Base-by-base conservation (phyloP, 2,329 filamentous ascomycete genomes). In the Teratosphaeria epicoccoides region DNA sequence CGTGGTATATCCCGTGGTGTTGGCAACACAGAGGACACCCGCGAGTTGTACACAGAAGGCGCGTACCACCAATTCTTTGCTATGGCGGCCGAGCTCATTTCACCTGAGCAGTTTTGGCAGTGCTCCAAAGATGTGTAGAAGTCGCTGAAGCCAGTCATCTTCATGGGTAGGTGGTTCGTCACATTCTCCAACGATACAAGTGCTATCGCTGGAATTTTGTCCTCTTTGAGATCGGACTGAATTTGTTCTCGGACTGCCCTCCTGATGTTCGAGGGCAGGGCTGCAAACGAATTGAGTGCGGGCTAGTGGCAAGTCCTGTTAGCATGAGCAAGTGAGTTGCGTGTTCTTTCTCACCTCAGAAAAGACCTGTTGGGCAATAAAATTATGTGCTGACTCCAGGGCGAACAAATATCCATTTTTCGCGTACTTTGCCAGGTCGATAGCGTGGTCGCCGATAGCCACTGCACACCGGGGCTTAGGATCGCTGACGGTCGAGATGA, bases 131-230 rank as follows among this genome's bases (percentile, higher is more conserved):
- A 77, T 51, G 75, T 78, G 1, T 74, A 78, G 63, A 80, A 81
- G 62, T 82, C 81, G 44, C 71, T 77, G 59, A 81, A 84, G 29
- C 78, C 79, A 4, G 71, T 71, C 17, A 81, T 74, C 2, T 68
- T 63, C 33, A 84, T 65, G 0, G 81, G 82, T 0, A 83, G 60
- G 59, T 82, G 76, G 57, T 80, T 64, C 3, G 65, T 65, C 17
- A 76, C 73, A 26, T 69, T 61, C 37, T 65, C 55, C 14, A 80
- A 57, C 24, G 63, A 49, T 24, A 70, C 63, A 3, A 65, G 59
- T 43, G 62, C 62, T 14, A 58, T 50, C 11, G 61, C 53, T 5
- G 61, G 55, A 10, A 66, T 51, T 20, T 62, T 57, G 37, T 55
- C 49, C n/a, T 60, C 57, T 20, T 61, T 33, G 52, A 70, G 57